phyloP scores from a whole-genome alignment of 805 yeast genomes.

The Zygoascus flipseniorum region DNA sequence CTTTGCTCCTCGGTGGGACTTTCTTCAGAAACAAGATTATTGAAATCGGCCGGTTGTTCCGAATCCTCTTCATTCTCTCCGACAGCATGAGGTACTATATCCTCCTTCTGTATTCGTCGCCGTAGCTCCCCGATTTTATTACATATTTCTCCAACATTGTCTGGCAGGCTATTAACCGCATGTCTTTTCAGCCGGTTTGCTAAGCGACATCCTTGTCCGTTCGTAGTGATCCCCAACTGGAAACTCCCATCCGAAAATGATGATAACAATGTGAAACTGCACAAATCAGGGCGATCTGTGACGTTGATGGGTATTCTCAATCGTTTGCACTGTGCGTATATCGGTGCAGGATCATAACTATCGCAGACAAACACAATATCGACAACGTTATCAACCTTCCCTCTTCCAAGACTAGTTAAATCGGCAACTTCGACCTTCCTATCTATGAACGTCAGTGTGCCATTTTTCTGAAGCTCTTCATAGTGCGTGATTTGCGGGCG shows the following conservation, averaged over 20 bases:
- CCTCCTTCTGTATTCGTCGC: conserved; percentile 37
- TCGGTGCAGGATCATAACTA: conserved; percentile 23
- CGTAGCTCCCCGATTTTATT: conserved; percentile 62
- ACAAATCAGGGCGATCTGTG: conserved; percentile 59
- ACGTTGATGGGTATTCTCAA: conserved; percentile 78
- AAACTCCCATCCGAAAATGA: conserved; percentile 63
- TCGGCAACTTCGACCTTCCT: conserved; percentile 35
- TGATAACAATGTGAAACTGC: conserved; percentile 71
- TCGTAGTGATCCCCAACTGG: conserved; percentile 76
- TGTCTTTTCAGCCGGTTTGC: conserved; percentile 77
- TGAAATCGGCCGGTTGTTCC: conserved; percentile 49
- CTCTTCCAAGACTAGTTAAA: conserved; percentile 51
- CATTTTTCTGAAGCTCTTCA: not conserved
- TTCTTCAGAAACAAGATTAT: conserved; percentile 39
- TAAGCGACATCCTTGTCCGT: conserved; percentile 82
- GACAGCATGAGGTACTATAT: conserved; percentile 26
- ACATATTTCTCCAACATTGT: conserved; percentile 61
- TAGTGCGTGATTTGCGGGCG: not conserved
- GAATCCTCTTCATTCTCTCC: conserved; percentile 52
- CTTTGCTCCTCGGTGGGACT: conserved; percentile 29
- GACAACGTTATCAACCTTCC: conserved; percentile 51
- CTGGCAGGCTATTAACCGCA: conserved; percentile 51
- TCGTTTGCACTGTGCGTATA: conserved; percentile 39
- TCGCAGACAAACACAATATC: conserved; percentile 61
- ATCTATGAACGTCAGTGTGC: conserved; percentile 23